Conservation (phyloP, 805 yeast genomes). For the Hermanozyma aechmeae region DNA sequence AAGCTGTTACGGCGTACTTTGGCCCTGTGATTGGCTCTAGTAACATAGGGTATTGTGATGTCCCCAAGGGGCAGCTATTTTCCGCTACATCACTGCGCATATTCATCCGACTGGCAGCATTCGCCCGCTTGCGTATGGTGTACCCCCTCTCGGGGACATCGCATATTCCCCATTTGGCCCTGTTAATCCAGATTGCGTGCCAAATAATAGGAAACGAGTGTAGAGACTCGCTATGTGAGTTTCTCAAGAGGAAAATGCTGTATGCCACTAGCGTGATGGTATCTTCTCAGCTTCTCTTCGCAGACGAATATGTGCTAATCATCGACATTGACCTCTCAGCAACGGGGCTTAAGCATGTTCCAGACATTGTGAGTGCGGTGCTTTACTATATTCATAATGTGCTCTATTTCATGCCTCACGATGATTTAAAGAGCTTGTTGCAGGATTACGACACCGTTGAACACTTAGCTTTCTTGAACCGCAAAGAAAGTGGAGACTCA, state of each 20-base stretch:
- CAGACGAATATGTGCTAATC: conserved; percentile 30
- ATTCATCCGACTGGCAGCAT: not conserved
- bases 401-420: too few species aligned
- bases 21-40: too few species aligned
- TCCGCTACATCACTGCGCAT: too few species aligned
- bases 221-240: conserved; percentile 36
- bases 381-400: conserved; percentile 19
- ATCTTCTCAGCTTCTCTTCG: conserved; percentile 28
- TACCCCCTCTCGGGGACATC: not conserved
- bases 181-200: too few species aligned
- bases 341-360: conserved; percentile 32
- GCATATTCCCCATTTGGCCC: not conserved
- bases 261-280: conserved; percentile 33
- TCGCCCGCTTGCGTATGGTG: not conserved
- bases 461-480: too few species aligned
- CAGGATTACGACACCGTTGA: too few species aligned
- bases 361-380: conserved; percentile 22
- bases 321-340: conserved; percentile 42
- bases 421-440: too few species aligned
- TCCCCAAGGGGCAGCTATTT: too few species aligned
- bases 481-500: too few species aligned
- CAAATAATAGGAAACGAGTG: conserved; percentile 59
- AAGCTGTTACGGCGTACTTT: too few species aligned
- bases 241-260: conserved; percentile 19
- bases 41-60: too few species aligned